Conservation (phyloP, 495 filamentous ascomycete species). For the Stereocaulon alpinum region DNA sequence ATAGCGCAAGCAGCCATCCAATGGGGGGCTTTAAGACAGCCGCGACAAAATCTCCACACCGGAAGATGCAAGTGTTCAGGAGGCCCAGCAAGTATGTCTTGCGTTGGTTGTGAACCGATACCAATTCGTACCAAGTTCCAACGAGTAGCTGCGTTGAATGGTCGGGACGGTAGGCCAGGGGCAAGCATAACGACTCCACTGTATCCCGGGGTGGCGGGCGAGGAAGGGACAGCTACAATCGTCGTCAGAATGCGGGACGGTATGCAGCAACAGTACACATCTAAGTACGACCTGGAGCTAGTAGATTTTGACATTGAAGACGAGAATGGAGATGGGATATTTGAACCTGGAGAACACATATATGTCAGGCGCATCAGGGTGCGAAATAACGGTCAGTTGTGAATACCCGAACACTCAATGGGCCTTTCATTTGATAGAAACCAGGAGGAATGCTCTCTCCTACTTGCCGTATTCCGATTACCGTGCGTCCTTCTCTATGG, state of each 20-base stretch:
- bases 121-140: not conserved
- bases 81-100: not conserved
- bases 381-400: conserved; percentile 28
- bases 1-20: not conserved
- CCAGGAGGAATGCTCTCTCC: not conserved
- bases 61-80: not conserved
- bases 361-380: conserved; percentile 32
- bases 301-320: conserved; percentile 34
- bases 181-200: conserved; percentile 16
- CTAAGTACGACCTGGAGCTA: conserved; percentile 29
- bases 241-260: conserved; percentile 26
- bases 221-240: conserved; percentile 25
- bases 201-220: conserved; percentile 21
- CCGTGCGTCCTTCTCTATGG: not conserved
- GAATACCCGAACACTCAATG: not conserved
- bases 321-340: conserved; percentile 37
- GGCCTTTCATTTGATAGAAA: not conserved
- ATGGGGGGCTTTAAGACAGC: not conserved
- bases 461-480: not conserved
- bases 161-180: conserved; percentile 24
- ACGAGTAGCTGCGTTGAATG: conserved; percentile 10
- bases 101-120: not conserved
- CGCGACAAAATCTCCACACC: not conserved
- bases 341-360: conserved; percentile 37
- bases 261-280: conserved; percentile 26